Conservation (phyloP, 2,329 filamentous ascomycete genomes). For the Sporothrix schenckii region DNA sequence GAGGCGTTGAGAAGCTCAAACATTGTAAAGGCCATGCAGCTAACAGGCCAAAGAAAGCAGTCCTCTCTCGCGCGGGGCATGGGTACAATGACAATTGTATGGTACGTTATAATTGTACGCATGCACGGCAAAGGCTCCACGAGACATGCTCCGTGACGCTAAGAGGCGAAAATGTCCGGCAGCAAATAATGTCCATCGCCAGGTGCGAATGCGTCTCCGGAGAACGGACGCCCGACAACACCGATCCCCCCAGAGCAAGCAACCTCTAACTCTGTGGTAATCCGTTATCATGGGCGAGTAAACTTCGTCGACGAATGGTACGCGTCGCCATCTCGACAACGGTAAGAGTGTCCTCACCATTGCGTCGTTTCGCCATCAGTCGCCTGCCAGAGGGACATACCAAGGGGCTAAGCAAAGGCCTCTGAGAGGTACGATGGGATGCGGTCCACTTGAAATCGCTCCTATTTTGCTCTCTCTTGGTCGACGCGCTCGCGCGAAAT, state of each 20-base stretch:
- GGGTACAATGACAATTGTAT: background rate
- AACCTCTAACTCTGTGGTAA: background rate
- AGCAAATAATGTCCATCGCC: background rate
- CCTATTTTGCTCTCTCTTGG: background rate
- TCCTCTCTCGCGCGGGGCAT: background rate
- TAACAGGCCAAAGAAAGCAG: background rate
- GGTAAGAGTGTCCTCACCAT: background rate
- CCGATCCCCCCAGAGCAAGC: background rate
- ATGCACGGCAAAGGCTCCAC: background rate
- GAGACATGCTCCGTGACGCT: too few relatives aligned
- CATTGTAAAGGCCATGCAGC: background rate
- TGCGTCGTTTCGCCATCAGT: background rate
- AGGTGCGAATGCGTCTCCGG: constrained; percentile 6
- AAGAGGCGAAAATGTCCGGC: background rate
- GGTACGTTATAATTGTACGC: background rate
- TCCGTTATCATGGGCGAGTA: background rate
- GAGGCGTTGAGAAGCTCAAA: constrained; percentile 8
- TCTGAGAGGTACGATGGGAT: background rate
- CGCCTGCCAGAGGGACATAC: constrained; percentile 6
- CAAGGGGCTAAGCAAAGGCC: constrained; percentile 5
- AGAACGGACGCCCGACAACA: constrained; percentile 20
- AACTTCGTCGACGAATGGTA: background rate
- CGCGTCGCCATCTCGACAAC: background rate
- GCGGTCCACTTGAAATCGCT: constrained; percentile 27
- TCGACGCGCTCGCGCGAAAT: background rate